Evolutionary conservation across 2,329 filamentous ascomycete species (phyloP).

Genomic region (Paraconiothyrium brasiliense): DNA sequence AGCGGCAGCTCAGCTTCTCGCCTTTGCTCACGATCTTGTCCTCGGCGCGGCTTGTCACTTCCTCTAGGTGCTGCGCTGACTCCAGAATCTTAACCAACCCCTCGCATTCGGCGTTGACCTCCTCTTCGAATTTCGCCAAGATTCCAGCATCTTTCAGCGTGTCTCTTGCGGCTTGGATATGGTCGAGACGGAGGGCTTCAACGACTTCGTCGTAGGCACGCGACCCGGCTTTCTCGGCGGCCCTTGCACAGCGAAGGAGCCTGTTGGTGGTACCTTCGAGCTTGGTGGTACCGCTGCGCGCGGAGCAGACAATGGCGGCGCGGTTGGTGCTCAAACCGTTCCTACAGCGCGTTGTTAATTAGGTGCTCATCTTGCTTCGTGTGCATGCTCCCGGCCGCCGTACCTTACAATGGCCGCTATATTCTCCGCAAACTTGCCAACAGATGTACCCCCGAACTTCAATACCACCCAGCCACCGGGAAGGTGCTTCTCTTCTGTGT

Average conservation of each 20-base stretch:
- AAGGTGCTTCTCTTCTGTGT: conserved; percentile 58
- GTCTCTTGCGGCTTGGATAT: conserved; percentile 74
- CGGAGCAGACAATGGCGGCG: conserved; percentile 94
- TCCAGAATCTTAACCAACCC: conserved; percentile 79
- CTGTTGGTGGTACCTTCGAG: conserved; percentile 91
- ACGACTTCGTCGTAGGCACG: conserved; percentile 77
- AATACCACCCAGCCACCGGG: conserved; percentile 81
- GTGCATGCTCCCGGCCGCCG: conserved; percentile 1
- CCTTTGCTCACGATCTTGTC: conserved; percentile 90
- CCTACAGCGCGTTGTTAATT: conserved; percentile 36
- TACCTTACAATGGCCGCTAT: conserved; percentile 71
- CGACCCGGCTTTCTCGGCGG: conserved; percentile 53
- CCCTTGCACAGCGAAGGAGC: conserved; percentile 58
- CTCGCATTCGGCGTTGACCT: conserved; percentile 81
- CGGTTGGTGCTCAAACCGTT: conserved; percentile 70
- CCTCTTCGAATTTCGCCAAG: conserved; percentile 65
- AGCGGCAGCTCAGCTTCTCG: conserved; percentile 93
- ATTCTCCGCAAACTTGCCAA: conserved; percentile 85
- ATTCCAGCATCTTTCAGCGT: conserved; percentile 52
- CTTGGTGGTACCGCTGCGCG: conserved; percentile 93
- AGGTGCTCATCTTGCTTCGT: neutral
- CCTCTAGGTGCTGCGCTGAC: conserved; percentile 66
- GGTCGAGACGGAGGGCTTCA: conserved; percentile 82
- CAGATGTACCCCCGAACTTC: conserved; percentile 94
- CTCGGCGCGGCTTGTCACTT: conserved; percentile 61